Evolutionary conservation across 2,329 filamentous ascomycete genomes (phyloP), one percentile per base, ranked within the genome.

Genomic region (Phialophora tarda): DNA sequence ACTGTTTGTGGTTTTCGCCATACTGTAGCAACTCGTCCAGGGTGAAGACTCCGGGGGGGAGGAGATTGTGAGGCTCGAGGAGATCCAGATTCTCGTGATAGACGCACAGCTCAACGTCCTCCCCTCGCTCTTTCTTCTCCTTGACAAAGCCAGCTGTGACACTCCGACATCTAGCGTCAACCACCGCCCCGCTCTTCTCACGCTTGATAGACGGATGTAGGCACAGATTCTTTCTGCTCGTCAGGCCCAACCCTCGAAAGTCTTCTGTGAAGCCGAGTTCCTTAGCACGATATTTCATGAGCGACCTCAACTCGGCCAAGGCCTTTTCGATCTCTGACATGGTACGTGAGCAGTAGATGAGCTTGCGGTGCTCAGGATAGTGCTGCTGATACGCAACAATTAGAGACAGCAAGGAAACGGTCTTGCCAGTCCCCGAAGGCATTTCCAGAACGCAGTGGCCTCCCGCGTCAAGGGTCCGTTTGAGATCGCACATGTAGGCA

Each of bases 311-410:
- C 79, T 99, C 95, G 10, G 92, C 91, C 60, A 99, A 80, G 0
- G 96, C 95, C 80, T 99, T 99, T 77, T 99, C 95, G 75, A 99
- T 99, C 81, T 99, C 95, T 44, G 95, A 99, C 93, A 99, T 99
- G 64, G 95, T 99, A 82, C 95, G 93, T 70, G 95, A 99, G 83
- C 95, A 99, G 80, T 99, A 99, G 63, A 99, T 97, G 59, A 99
- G 88, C 80, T 99, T 99, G 63, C 96, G 86, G 74, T 95, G 92
- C 76, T 97, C 92, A 2, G 93, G 92, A 74, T 94, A 93, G 77
- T 93, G 89, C 77, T 95, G 91, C 79, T 99, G 96, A 75, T 99
- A 99, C 50, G 95, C 94, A 65, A 99, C 89, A 75, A 99, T 99
- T 73, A 99, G 86, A 0, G 95, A 97, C 53, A 99, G 83, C 4